Base-by-base conservation (phyloP, 73 alveolate species). In the Paramecium sexaurelia region DNA sequence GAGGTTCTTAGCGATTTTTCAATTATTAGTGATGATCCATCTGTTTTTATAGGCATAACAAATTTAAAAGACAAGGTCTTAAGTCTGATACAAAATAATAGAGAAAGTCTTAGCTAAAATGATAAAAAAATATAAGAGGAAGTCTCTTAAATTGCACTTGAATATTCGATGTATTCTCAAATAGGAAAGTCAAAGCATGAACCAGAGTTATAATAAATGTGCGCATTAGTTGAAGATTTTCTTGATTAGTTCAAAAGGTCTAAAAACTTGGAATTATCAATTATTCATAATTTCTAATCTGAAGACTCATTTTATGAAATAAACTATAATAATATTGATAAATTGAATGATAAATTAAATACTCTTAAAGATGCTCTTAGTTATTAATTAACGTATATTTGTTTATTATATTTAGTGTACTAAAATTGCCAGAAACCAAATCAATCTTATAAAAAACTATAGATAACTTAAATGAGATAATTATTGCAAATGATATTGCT, bases 1-100 rank as follows among this genome's bases (percentile, higher is more conserved):
- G 26, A 68, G 85, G 55, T 68, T 68, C 85, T 68, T n/a, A 68
- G 85, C 7, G 85, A 68, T 68, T 68, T 68, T 68, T 68, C 85
- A 6, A 68, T 68, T 29, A 17, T 33, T 68, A 29, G 85, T 68
- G 85, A 68, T 68, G 85, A 68, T 26, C 85, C 85, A 68, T n/a
- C 29, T 10, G 55, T 68, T 9, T 71, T 61, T 32, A 61, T 61
- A 6, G 83, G 83, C 9, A 61, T 61, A 11, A 61, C 47, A 3
- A 61, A 61, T 61, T 22, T 61, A 0, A 61, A 61, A 8, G 83
- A 61, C 27, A 61, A 61, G 26, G 83, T 61, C 13, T 32, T 61
- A 61, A 61, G 26, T 10, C 39, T 61, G 27, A 61, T 61, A 26
- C 33, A 61, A 26, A 26, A 61, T 26, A 61, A 61, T 61, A 24